Evolutionary conservation across 495 filamentous ascomycete species (phyloP).

Genomic region (Penicillium goetzii): DNA sequence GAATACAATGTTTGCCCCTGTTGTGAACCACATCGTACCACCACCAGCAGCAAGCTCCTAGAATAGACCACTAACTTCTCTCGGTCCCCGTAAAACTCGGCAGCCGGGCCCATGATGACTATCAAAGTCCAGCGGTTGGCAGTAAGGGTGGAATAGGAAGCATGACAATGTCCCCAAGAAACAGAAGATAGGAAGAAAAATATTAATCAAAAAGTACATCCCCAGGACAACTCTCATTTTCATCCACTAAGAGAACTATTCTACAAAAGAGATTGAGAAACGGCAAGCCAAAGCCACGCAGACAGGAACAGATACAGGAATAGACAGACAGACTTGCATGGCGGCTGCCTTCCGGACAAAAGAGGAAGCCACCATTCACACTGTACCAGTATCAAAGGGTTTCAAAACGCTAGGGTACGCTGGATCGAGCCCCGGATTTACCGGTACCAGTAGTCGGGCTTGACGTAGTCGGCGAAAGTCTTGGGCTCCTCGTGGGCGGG

Average conservation of each 20-base stretch:
- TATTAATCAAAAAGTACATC: conserved; percentile 16
- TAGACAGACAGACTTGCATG: conserved; percentile 13
- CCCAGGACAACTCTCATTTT: conserved; percentile 35
- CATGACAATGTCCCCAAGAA: not conserved
- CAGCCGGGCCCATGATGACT: not conserved
- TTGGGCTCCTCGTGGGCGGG: conserved; percentile 77
- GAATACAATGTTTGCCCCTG: not conserved
- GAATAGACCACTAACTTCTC: not conserved
- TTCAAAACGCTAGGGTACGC: conserved; percentile 11
- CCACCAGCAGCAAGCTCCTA: not conserved
- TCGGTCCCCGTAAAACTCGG: not conserved
- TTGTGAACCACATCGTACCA: not conserved
- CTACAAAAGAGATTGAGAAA: conserved; percentile 46
- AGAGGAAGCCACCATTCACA: conserved; percentile 15
- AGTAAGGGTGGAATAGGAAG: not conserved
- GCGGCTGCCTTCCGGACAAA: not conserved
- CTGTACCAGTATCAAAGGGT: conserved; percentile 20
- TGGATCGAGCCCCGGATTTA: conserved; percentile 37
- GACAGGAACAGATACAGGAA: conserved; percentile 20
- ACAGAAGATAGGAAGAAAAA: not conserved
- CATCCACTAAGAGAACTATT: conserved; percentile 48
- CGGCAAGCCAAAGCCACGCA: conserved; percentile 20
- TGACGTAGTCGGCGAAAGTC: conserved; percentile 91
- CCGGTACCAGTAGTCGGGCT: conserved; percentile 85
- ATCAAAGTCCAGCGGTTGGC: not conserved